A percentile compares a stretch with the other conserved stretches of the same genome.
Evolutionary conservation across 176 grass and related monocot species (phyloP).

Genomic region (Juncus inflexus): DNA sequence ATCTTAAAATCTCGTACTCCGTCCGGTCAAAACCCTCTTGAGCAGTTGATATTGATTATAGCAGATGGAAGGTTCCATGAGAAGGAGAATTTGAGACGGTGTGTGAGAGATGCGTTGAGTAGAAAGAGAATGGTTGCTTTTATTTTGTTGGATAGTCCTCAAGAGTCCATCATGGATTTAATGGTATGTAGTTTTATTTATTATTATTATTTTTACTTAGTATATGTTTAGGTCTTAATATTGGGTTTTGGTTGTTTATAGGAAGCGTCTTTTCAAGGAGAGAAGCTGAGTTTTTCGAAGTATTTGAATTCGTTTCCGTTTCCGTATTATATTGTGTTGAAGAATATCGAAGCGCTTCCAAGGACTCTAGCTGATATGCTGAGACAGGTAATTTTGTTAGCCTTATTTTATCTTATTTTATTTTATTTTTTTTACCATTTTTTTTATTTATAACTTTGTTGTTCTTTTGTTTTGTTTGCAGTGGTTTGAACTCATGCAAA

Average conservation of each 20-base stretch:
- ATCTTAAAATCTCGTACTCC: constrained; percentile 64
- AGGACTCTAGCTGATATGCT: constrained; percentile 79
- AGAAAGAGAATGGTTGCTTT: constrained; percentile 82
- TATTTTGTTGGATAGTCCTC: constrained; percentile 67
- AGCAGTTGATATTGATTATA: constrained; percentile 86
- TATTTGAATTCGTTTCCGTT: constrained; percentile 88
- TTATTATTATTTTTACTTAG: too few species aligned
- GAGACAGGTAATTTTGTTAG: constrained; percentile 59
- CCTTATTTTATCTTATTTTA: neutral
- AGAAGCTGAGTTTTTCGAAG: constrained; percentile 32
- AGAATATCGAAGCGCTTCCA: constrained; percentile 82
- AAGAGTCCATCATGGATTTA: constrained; percentile 77
- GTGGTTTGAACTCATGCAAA: constrained; percentile 97
- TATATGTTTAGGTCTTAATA: constrained; percentile 19
- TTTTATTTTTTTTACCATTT: neutral
- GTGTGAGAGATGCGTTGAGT: constrained; percentile 72
- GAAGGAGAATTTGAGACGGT: constrained; percentile 79
- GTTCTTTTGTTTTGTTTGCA: constrained; percentile 37
- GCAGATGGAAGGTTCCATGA: constrained; percentile 86
- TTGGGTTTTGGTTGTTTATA: constrained; percentile 26
- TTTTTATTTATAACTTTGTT: neutral
- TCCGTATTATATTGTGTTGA: constrained; percentile 75
- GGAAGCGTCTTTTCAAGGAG: constrained; percentile 50
- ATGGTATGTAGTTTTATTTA: too few species aligned
- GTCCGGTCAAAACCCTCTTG: constrained; percentile 79